Base-by-base conservation (phyloP, 2,329 filamentous ascomycete genomes). In the Claviceps sp. region DNA sequence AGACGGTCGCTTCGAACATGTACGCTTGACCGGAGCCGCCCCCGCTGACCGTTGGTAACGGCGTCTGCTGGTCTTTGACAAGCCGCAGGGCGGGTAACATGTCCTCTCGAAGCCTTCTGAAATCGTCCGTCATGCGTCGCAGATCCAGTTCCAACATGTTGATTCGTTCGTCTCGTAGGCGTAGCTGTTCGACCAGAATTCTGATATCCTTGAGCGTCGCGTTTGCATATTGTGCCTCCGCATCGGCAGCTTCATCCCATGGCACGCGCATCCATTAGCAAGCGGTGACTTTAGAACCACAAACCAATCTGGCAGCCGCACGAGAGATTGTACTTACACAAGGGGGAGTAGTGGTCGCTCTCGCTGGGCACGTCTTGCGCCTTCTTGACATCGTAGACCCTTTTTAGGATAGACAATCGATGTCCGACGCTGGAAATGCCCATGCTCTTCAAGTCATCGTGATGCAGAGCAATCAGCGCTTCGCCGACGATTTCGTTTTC, bases 401-500 rank as follows among this genome's bases (percentile, higher is more conserved):
- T 90, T 72, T 96, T 97, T 54, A 98, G 77, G 53, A 98, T 94
- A 22, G 89, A 95, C 61, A 98, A 75, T 55, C 93, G 84, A 71
- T 98, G 93, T 42, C 93, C 93, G 47, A 96, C 88, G 70, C 91
- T 97, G 56, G 76, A 75, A 57, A 98, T 86, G 47, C 90, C 90
- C 83, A 97, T 91, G 64, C 94, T 88, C 69, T 94, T 95, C 61
- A 98, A 74, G 65, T 97, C 91, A 53, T 95, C 87, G 65, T 97
- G 93, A 57, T 86, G 85, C 57, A 98, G 72, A 42, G 88, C 88
- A 53, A 95, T 81, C 56, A 98, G 74, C 50, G 88, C 91, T 66
- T 97, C 89, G 58, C 93, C 93, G 40, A 90, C 85, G 60, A 98
- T 94, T 57, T 88, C 89, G 64, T 98, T 95, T 63, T 96, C 93